Evolutionary conservation across 1,139 yeast species (phyloP), one percentile per base, ranked within the genome.

Genomic region (Blastobotrys raffinosifermentans): DNA sequence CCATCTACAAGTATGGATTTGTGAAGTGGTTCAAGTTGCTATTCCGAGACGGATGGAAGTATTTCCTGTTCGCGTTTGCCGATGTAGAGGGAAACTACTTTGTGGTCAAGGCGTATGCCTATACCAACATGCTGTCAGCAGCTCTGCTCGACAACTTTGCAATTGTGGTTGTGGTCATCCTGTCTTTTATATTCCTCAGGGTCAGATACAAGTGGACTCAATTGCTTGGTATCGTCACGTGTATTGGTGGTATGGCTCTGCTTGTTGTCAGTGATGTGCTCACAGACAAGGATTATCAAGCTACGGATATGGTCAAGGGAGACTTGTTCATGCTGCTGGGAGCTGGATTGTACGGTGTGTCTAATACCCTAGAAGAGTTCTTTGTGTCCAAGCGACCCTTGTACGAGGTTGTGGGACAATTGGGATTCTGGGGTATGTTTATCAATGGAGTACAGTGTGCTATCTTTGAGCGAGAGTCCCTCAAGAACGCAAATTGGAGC

Each of bases 201-300:
- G 72, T 67, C 19, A 51, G 70, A 17, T 67, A 67, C 51, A 67
- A 66, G 52, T 67, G 71, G 71, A 54, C 67, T 26, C 70, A 67
- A 53, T 45, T 63, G 25, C 29, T 55, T n/a, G 72, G 71, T 29
- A 62, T 66, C 23, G 45, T 58, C 2, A 57, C 63, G 25, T 63
- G 70, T 40, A 55, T 67, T 38, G 69, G 62, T 15, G 72, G 72
- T 16, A 58, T 67, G 61, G 66, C 64, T n/a, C 54, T 67, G 20
- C 53, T 67, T 26, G 55, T 63, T 20, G 66, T 66, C 10, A 57
- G 66, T 19, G 71, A 67, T 41, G 46, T 55, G 15, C 48, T 66
- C 29, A 63, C 68, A 11, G 68, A 61, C 34, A 63, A 65, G 42
- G 58, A 64, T 47, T 61, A 61, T 45, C 37, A 45, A 13, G 68